phyloP scores from a whole-genome alignment of 176 grass and related monocot species.

The Bothriochloa decipiens region DNA sequence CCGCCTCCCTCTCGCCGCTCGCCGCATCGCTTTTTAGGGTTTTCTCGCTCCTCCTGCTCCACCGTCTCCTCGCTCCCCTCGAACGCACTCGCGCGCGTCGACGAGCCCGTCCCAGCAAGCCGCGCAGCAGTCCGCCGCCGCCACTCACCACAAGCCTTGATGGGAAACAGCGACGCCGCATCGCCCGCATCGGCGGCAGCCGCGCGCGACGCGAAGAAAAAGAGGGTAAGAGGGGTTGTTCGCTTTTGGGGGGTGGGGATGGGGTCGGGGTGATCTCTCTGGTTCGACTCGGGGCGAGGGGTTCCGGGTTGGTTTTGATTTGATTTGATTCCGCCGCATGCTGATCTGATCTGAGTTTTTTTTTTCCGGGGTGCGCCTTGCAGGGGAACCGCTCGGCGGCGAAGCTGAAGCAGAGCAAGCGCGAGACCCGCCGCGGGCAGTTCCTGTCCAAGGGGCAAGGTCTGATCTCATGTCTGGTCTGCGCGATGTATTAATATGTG shows the following conservation, averaged over 20 bases:
- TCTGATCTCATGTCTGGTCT: constrained; percentile 39
- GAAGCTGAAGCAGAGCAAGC: constrained; percentile 96
- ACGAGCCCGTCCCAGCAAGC: neutral
- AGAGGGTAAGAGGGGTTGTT: constrained; percentile 50
- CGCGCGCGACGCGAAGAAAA: constrained; percentile 79
- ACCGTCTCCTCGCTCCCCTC: neutral
- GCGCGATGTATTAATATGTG: neutral
- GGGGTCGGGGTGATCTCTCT: constrained; percentile 23
- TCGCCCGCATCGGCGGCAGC: constrained; percentile 39
- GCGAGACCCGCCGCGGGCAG: constrained; percentile 93
- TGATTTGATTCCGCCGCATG: constrained; percentile 19
- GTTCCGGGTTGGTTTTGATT: neutral
- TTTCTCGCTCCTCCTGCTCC: constrained; percentile 29
- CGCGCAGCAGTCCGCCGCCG: neutral
- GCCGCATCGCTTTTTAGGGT: constrained; percentile 52
- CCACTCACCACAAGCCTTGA: constrained; percentile 16
- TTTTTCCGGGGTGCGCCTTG: neutral
- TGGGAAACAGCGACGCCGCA: constrained; percentile 65
- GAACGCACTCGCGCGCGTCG: neutral
- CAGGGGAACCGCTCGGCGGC: constrained; percentile 84
- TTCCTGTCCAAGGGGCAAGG: constrained; percentile 98
- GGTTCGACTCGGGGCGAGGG: constrained; percentile 35
- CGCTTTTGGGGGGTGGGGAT: neutral
- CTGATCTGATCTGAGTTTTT: constrained; percentile 36
- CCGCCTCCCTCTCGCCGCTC: neutral